Conservation (phyloP, 192 early-diverging fungal species). For the Backusella australiensis region DNA sequence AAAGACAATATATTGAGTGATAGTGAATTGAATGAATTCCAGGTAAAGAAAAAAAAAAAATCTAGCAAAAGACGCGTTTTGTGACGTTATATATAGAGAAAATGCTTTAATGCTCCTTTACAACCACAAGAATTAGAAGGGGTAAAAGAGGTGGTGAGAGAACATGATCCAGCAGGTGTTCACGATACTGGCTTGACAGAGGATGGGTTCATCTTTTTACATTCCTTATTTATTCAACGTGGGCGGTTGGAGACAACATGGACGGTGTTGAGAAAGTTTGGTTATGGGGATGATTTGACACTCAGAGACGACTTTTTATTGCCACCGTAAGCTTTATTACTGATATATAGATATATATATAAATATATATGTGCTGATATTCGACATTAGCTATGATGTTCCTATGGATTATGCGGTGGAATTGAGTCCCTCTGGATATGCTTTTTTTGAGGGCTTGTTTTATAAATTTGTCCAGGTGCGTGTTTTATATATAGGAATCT, state of each 20-base stretch:
- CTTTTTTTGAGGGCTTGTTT: slow-evolving; percentile 92
- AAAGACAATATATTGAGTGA: slow-evolving; percentile 90
- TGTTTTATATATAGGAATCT: too few species aligned
- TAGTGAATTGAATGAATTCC: slow-evolving; percentile 94
- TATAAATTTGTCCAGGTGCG: slow-evolving; percentile 83
- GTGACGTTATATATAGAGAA: slow-evolving; percentile 49
- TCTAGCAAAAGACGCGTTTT: not conserved
- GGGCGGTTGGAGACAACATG: slow-evolving; percentile 98
- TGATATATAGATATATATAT: too few species aligned
- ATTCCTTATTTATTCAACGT: slow-evolving; percentile 95
- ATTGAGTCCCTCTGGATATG: slow-evolving; percentile 86
- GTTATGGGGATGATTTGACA: slow-evolving; percentile 92
- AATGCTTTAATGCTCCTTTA: slow-evolving; percentile 95
- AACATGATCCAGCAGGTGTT: slow-evolving; percentile 86
- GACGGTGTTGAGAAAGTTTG: slow-evolving; percentile 94
- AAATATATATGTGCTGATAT: not conserved
- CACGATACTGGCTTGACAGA: slow-evolving; percentile 82
- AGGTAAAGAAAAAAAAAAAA: slow-evolving; percentile 44
- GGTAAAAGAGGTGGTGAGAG: slow-evolving; percentile 92
- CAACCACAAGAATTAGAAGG: slow-evolving; percentile 94
- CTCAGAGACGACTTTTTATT: slow-evolving; percentile 88
- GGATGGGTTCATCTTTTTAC: slow-evolving; percentile 88
- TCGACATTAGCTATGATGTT: slow-evolving; percentile 67
- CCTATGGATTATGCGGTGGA: slow-evolving; percentile 90
- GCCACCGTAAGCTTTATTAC: slow-evolving; percentile 62